phyloP scores from a whole-genome alignment of 441 rosid species.

The Gossypium gossypioides region DNA sequence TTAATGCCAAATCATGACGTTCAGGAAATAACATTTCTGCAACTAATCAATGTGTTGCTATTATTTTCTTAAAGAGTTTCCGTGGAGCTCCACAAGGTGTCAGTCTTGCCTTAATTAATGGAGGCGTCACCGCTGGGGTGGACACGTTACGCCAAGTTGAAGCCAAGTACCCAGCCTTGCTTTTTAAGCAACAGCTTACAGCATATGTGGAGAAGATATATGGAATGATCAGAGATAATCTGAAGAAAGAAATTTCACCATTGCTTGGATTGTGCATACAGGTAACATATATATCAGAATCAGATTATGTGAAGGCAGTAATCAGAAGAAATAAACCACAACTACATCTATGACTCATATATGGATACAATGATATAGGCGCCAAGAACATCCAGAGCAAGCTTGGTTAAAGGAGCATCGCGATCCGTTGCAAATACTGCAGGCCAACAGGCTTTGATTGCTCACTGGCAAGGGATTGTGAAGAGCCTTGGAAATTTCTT shows the following conservation, averaged over 20 bases:
- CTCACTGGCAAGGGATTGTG: conserved; percentile 98
- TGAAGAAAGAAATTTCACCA: conserved; percentile 98
- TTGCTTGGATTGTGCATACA: conserved; percentile 96
- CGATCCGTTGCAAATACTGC: conserved; percentile 78
- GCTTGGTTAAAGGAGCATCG: conserved; percentile 89
- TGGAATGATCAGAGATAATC: conserved; percentile 98
- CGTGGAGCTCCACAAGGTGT: conserved; percentile 93
- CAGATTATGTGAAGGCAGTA: neutral
- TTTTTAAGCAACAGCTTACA: conserved; percentile 96
- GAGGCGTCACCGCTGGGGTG: conserved; percentile 49
- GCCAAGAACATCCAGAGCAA: conserved; percentile 98
- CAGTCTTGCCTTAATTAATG: conserved; percentile 66
- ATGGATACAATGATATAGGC: conserved; percentile 43
- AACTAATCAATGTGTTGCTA: conserved; percentile 17
- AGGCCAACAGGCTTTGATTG: conserved; percentile 88
- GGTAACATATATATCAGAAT: conserved; percentile 31
- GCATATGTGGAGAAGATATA: conserved; percentile 98
- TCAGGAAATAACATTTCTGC: conserved; percentile 7
- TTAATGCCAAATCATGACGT: neutral
- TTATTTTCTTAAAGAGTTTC: conserved; percentile 55
- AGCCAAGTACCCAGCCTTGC: conserved; percentile 97
- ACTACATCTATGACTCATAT: neutral
- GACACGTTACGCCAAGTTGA: conserved; percentile 85
- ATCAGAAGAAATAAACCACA: neutral
- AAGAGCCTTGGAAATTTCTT: conserved; percentile 90